Evolutionary conservation across 2,329 filamentous ascomycete species (phyloP).

Genomic region (Tetracladium maxilliforme): DNA sequence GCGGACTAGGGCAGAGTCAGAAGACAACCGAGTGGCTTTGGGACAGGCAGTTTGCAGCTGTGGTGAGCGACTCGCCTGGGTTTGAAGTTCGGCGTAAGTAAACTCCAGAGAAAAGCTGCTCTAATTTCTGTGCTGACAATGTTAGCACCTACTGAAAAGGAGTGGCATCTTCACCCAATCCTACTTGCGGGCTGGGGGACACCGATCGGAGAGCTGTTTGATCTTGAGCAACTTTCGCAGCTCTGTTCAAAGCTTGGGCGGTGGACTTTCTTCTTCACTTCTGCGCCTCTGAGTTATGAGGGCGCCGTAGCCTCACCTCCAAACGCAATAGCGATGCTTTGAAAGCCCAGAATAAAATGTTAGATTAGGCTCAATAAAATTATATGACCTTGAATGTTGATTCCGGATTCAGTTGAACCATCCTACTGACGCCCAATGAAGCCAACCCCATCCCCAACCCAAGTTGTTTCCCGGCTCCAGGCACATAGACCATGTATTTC

Average conservation of each 20-base stretch:
- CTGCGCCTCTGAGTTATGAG: constrained; percentile 17
- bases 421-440: no score
- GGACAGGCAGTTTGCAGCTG: constrained; percentile 26
- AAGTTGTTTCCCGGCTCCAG: no score
- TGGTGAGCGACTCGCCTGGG: constrained; percentile 24
- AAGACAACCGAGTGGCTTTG: constrained; percentile 26
- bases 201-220: constrained; percentile 32
- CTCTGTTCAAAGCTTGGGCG: constrained; percentile 16
- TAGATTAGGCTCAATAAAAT: no score
- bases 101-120: constrained; percentile 8
- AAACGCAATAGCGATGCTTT: no score
- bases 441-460: no score
- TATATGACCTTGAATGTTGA: no score
- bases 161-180: constrained; percentile 23
- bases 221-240: constrained; percentile 21
- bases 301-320: no score
- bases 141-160: constrained; percentile 7
- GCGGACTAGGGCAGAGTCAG: constrained; percentile 12
- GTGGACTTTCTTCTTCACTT: constrained; percentile 25
- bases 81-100: constrained; percentile 24
- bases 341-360: no score
- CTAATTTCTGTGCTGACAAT: background rate
- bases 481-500: no score
- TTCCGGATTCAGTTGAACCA: no score
- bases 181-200: constrained; percentile 33